Evolutionary conservation across 2,329 filamentous ascomycete species (phyloP), one percentile per base, ranked within the genome.

Genomic region (Phialophora tarda): DNA sequence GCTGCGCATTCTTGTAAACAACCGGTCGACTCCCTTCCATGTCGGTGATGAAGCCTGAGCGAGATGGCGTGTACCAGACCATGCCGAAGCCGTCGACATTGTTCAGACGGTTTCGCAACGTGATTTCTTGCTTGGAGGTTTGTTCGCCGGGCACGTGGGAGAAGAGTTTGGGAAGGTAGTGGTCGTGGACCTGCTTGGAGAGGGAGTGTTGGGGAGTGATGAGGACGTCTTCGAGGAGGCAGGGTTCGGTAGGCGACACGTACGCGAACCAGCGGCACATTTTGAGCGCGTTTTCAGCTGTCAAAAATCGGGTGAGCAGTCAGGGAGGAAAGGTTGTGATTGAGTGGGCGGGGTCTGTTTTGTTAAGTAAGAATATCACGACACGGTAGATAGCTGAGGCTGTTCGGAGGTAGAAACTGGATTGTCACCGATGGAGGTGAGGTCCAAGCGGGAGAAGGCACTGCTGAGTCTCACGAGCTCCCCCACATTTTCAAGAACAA

Each of bases 251-350:
- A 0, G 79, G 77, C 1, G 82, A 84, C 63, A 86, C 80, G 71
- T 86, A 86, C 23, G 83, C 83, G 69, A 86, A 85, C 84, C 84
- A 86, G 38, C 84, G 83, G 75, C 79, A 81, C 80, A 81, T 83
- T 24, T 58, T 73, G 68, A 44, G 41, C 38, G 17, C 17, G 38
- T n/a, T n/a, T n/a, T 17, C 38, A 44, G 38, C 14, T 44, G 17
- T 44, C 5, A n/a, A 3, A 1, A 44, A 21, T 8, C 0, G 17
- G 17, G 17, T n/a, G 17, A 44, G 17, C 1, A 44, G 6, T n/a
- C 14, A 8, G 38, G n/a, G 38, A n/a, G 38, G 17, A 44, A 17
- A 44, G 17, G 3, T 41, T n/a, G 38, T 7, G 38, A 44, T 34
- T 4, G 10, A 12, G 11, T 12, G 12, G 32, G 32, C 38, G 4